Base-by-base conservation (phyloP, 2,329 filamentous ascomycete genomes). In the Exophiala mesophila region DNA sequence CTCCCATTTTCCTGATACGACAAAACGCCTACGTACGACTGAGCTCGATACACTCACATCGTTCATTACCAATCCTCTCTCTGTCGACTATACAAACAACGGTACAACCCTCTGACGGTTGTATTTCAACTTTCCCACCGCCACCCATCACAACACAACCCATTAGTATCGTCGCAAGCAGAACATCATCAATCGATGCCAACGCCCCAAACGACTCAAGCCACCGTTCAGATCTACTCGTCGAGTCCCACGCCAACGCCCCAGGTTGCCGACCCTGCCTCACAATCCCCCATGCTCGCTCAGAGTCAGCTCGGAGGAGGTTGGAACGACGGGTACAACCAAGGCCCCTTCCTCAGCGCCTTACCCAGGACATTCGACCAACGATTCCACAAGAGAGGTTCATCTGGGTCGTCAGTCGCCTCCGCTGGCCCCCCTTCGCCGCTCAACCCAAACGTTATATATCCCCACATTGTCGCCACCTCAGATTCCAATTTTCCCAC, bases 341-440 rank as follows among this genome's bases (percentile, higher is more conserved):
- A 39, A 15, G 41, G 38, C 23, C 45, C 29, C 17, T 55, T 44
- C 39, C 28, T 55, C 40, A 55, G 51, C 35, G 53, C 52, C 5
- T 34, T 54, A 34, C 53, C 51, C 20, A 50, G 50, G 33, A 54
- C 41, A 23, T 55, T 55, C 20, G 49, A 54, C 16, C 45, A 47
- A 33, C 48, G 51, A 39, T 55, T 54, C 23, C 67, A 69, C 41
- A 66, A 66, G 53, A 59, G 63, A 53, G 55, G 63, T 4, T 64
- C 65, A 1, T 69, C 68, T 6, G 62, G 57, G 19, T 65, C 66
- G 4, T 69, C 72, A 4, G 63, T 69, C 32, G 65, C 61, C 39
- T 69, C 66, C 17, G 63, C 59, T 37, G 65, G 67, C 30, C 64
- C 69, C 19, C 64, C 63, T 23, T 71, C 70, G 41, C 68, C 53